Evolutionary conservation across 257 asterid genomes (phyloP), one percentile per base, ranked within the genome.

Genomic region (Plectranthus barbatus): DNA sequence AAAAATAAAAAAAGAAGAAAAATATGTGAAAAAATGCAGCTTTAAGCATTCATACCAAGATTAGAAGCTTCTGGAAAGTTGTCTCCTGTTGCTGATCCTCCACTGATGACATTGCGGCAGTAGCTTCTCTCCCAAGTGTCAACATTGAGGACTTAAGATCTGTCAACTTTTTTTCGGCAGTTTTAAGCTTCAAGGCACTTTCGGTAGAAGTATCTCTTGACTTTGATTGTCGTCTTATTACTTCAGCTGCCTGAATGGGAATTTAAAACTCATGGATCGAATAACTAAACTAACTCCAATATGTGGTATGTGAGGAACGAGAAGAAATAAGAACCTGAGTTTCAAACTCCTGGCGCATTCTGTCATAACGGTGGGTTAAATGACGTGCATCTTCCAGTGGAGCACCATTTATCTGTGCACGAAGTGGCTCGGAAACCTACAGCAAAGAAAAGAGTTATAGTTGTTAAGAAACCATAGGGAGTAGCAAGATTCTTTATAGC

Each of bases 361-460:
- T 85, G 71, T 92, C 95, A 60, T 89, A 92, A 39, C 82, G 81
- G 68, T 77, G 97, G 70, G 94, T 84, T 74, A 92, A 79, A 79
- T 85, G 99, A 48, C 97, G 99, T 49, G 97, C 99, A 75, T 92
- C 99, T 76, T 86, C 99, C 56, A 92, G 72, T 46, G 99, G 99
- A 74, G 99, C 95, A 58, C 99, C 90, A 24, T 76, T 77, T 10
- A 82, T 79, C 48, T 81, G 56, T 37, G 80, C 85, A 60, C 89
- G 88, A 34, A 92, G 90, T 57, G 95, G 90, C 78, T 89, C 95
- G 24, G 86, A 81, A 55, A 92, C 88, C 99, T 92, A 79, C 40
- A 60, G 41, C 64, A 6, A 10, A 41, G 17, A 69, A 26, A 26
- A 49, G 52, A 17, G 36, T 42, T 15, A 17, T 34, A 34, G 36